Evolutionary conservation across 495 filamentous ascomycete genomes (phyloP).

Genomic region (Mytilinidion resinicola): DNA sequence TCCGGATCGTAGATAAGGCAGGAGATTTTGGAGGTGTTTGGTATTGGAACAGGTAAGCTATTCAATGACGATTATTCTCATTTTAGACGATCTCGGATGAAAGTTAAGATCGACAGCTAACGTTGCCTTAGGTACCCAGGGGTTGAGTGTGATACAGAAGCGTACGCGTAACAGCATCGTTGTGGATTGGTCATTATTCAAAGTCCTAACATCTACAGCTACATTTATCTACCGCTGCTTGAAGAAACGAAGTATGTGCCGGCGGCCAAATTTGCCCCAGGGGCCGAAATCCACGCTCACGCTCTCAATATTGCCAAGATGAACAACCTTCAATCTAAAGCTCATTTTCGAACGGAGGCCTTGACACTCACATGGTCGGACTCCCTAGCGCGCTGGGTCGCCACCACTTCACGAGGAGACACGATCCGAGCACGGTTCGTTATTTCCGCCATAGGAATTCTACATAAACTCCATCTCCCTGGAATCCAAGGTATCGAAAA

Average conservation of each 20-base stretch:
- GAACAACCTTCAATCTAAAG: conserved; percentile 10
- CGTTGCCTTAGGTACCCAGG: not conserved
- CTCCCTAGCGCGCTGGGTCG: conserved; percentile 5
- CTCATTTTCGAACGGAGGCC: conserved; percentile 19
- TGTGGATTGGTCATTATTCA: conserved; percentile 3
- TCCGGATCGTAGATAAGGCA: conserved; percentile 25
- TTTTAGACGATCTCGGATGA: no score
- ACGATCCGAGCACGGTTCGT: conserved; percentile 13
- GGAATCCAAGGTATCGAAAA: conserved; percentile 17
- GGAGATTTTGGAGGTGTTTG: conserved; percentile 30
- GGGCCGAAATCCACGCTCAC: conserved; percentile 14
- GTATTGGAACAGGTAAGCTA: not conserved
- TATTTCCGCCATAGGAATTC: conserved; percentile 10
- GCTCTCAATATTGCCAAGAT: conserved; percentile 11
- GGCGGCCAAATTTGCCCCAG: conserved; percentile 26
- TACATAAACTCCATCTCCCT: conserved; percentile 16
- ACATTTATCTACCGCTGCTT: conserved; percentile 31
- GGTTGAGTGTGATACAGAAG: not conserved
- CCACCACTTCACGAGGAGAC: conserved; percentile 13
- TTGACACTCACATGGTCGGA: conserved; percentile 15
- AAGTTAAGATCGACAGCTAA: no score
- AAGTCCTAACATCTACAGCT: conserved; percentile 29
- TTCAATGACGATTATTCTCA: no score
- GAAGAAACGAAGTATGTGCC: conserved; percentile 32
- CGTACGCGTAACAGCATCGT: conserved; percentile 30